These are phyloP conservation scores for Leccinum sublutescens DNA, from an alignment of 768 basidiomycete genomes.

Conservation along the genomic window DNA sequence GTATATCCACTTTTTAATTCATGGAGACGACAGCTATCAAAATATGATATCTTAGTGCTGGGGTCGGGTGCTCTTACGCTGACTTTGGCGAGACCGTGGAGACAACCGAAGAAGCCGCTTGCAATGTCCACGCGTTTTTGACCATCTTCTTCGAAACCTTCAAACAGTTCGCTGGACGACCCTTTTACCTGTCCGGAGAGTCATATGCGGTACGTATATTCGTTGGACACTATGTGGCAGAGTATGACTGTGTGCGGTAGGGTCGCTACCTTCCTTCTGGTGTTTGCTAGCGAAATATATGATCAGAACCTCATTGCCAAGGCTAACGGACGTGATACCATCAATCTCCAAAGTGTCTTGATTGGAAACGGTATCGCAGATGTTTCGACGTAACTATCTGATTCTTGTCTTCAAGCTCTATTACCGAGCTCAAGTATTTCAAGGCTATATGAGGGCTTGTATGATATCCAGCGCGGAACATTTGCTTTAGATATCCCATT, in stretches of 20 bases:
- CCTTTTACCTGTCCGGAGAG: constrained; percentile 71
- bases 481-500: too few species aligned
- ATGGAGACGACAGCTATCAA: neutral
- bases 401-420: neutral
- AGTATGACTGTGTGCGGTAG: constrained; percentile 32
- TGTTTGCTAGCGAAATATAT: constrained; percentile 74
- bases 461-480: too few species aligned
- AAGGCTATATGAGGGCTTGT: too few species aligned
- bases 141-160: constrained; percentile 81
- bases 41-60: constrained; percentile 47
- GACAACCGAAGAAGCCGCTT: constrained; percentile 79
- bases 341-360: constrained; percentile 71
- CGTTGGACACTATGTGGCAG: neutral
- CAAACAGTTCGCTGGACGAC: constrained; percentile 62
- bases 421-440: constrained; percentile 14
- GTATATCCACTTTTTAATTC: neutral
- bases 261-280: constrained; percentile 68
- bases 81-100: constrained; percentile 66
- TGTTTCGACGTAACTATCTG: constrained; percentile 40
- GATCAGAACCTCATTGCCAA: constrained; percentile 63
- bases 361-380: constrained; percentile 74
- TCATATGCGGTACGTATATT: constrained; percentile 59
- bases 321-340: constrained; percentile 45
- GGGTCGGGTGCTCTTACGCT: constrained; percentile 71
- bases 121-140: constrained; percentile 72